Base-by-base conservation (phyloP, 306 rosid genomes). In the Senna tora region DNA sequence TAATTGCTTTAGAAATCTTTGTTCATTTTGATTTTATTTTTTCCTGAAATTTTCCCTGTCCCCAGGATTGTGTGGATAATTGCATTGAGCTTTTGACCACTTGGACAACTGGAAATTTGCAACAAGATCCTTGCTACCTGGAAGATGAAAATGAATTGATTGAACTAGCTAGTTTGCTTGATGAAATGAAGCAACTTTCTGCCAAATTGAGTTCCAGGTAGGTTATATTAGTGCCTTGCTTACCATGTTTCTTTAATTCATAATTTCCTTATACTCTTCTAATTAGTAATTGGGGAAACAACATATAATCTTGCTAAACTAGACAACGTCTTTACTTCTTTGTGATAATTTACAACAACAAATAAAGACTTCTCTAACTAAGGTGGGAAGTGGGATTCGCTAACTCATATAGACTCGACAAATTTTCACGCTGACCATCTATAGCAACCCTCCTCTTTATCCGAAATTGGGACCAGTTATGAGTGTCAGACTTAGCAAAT, bases 141-240 rank as follows among this genome's bases (percentile, higher is more conserved):
- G 9, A 20, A 4, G n/a, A 51, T 20, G 34, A 50, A 15, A 51
- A 0, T 39, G 3, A 4, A 21, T 11, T 4, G 19, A 25, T 4
- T 7, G 67, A 63, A 42, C 4, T 41, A 12, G 2, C 12, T 9
- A 20, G 19, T 19, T 10, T 78, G 74, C 46, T 34, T 42, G 67
- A 57, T 65, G 75, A 49, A 69, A 13, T 47, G 61, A 69, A 38
- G 51, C 67, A 49, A 66, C 71, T 77, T 70, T 50, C 66, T 19
- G 58, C 54, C 16, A 62, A 69, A 59, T 16, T 76, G 60, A 67
- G 36, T 17, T 32, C 41, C 30, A 73, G 77, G 85, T 81, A 4
- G 38, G 76, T 45, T 36, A 16, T 16, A 9, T 16, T 1, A 8
- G 9, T n/a, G 17, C 34, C 15, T 6, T 59, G 25, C 45, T 42